Percentiles rank a stretch among this genome's conserved stretches.
These are phyloP conservation scores for Schwanniomyces sp. DNA, from an alignment of 805 yeast species.

Conservation along the genomic window DNA sequence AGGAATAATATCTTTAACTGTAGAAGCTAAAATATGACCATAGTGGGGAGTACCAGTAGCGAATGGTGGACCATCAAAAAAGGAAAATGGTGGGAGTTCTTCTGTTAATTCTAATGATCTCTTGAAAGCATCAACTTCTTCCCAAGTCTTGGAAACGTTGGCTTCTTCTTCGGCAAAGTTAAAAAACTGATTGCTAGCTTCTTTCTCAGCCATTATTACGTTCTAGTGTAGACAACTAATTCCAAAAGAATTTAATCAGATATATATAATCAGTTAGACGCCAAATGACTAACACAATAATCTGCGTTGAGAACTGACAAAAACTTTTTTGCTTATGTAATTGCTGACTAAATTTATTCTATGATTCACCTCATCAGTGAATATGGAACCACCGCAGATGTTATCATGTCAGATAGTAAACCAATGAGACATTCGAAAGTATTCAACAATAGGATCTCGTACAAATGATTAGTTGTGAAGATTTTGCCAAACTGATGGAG, in stretches of 20 bases:
- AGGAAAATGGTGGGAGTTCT: conserved; percentile 84
- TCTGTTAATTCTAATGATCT: conserved; percentile 78
- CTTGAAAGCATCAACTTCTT: conserved; percentile 91
- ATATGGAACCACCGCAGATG: not conserved
- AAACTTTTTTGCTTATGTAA: conserved; percentile 2
- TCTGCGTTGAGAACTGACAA: not conserved
- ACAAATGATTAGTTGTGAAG: conserved; percentile 12
- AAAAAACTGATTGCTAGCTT: conserved; percentile 33
- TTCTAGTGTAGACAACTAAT: not conserved
- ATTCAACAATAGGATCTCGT: not conserved
- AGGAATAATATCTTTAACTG: conserved; percentile 96
- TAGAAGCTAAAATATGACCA: conserved; percentile 95
- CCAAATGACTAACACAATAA: not conserved
- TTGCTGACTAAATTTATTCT: not conserved
- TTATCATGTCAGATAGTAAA: not conserved
- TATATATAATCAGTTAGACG: not conserved
- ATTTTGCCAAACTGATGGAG: conserved; percentile 12
- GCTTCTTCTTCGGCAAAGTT: conserved; percentile 92
- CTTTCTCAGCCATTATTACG: conserved; percentile 17
- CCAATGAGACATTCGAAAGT: not conserved
- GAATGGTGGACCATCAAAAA: conserved; percentile 99
- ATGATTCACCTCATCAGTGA: not conserved
- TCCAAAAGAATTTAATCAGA: not conserved
- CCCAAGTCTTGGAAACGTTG: conserved; percentile 77
- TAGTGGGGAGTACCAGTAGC: conserved; percentile 99